Percentiles rank a stretch among this genome's conserved stretches.
These are phyloP conservation scores for Vaccinium corymbosum DNA, from an alignment of 148 eudicot species.

Conservation along the genomic window DNA sequence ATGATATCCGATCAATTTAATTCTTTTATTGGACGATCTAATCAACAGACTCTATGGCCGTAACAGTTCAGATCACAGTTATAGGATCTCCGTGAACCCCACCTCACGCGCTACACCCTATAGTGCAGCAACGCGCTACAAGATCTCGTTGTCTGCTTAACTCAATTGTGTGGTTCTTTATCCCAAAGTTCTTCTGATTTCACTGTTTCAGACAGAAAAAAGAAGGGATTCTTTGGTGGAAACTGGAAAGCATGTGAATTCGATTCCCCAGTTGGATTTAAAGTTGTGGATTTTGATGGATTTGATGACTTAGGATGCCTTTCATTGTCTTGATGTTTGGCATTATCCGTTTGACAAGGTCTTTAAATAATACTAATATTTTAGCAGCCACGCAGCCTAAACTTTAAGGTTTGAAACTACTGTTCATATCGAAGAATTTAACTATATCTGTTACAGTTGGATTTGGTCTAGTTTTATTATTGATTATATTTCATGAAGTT, in stretches of 20 bases:
- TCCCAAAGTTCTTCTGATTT: background rate
- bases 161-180: background rate
- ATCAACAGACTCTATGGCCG: background rate
- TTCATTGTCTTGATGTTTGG: background rate
- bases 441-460: background rate
- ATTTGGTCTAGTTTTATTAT: background rate
- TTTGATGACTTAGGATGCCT: background rate
- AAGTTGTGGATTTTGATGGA: background rate
- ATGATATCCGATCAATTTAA: background rate
- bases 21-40: background rate
- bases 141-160: background rate
- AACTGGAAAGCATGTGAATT: constrained; percentile 15
- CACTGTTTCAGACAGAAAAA: background rate
- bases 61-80: background rate
- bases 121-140: too few relatives aligned
- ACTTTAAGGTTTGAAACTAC: too few relatives aligned
- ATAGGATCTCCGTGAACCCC: background rate
- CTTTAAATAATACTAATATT: background rate
- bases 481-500: background rate
- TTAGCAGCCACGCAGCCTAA: background rate
- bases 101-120: background rate
- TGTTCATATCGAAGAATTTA: background rate
- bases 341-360: background rate
- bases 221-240: background rate
- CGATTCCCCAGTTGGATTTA: background rate